Conservation (phyloP, 176 grass and related monocot genomes). For the Chloris gayana region DNA sequence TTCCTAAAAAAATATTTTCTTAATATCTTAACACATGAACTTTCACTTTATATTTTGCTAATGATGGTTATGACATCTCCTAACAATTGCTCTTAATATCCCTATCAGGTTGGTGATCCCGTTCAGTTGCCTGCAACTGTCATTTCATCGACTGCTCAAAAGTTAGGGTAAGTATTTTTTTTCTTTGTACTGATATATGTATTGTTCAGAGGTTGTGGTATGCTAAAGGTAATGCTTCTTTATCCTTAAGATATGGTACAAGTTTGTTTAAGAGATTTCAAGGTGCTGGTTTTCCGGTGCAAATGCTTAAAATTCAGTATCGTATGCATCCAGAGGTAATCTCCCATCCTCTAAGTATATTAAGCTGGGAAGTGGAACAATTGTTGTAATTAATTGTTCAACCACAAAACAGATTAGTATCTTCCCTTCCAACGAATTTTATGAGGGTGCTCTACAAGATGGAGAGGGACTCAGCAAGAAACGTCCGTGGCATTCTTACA, state of each 20-base stretch:
- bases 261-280: conserved; percentile 99
- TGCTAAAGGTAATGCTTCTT: conserved; percentile 35
- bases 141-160: conserved; percentile 75
- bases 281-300: conserved; percentile 88
- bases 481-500: conserved; percentile 69
- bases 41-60: conserved; percentile 28
- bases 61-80: conserved; percentile 1
- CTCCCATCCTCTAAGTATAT: conserved; percentile 16
- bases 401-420: conserved; percentile 75
- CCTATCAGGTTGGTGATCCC: conserved; percentile 82
- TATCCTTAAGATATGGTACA: conserved; percentile 67
- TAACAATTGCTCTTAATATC: conserved; percentile 10
- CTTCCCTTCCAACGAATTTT: conserved; percentile 98
- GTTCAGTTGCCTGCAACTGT: conserved; percentile 97
- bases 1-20: not conserved
- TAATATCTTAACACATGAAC: conserved; percentile 24
- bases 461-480: conserved; percentile 67
- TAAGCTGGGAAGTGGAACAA: conserved; percentile 19
- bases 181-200: not conserved
- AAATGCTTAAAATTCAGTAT: conserved; percentile 97
- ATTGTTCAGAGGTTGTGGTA: conserved; percentile 21
- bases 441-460: conserved; percentile 75
- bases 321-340: conserved; percentile 97
- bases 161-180: conserved; percentile 69
- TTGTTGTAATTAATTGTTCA: conserved; percentile 31